A percentile compares a stretch with the other conserved stretches of the same genome.
Conservation (phyloP, 352 stramenopile genomes). For the Pythium biforme region DNA sequence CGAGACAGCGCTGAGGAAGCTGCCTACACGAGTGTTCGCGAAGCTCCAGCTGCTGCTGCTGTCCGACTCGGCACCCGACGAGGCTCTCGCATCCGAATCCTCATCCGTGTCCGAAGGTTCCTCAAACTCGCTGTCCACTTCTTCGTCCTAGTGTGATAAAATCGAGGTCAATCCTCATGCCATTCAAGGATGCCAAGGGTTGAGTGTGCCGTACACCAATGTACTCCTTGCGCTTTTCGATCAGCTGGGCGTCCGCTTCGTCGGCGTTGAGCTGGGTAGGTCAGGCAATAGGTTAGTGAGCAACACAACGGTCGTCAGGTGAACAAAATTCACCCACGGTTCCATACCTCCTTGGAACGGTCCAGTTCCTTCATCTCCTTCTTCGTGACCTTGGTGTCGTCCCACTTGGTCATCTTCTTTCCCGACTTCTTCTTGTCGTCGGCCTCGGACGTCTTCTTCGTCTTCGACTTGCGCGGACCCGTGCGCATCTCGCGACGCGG, state of each 20-base stretch:
- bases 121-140: constrained; percentile 66
- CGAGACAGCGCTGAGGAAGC: constrained; percentile 81
- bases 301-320: no score
- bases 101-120: constrained; percentile 69
- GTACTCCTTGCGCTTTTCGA: constrained; percentile 73
- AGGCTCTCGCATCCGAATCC: constrained; percentile 45
- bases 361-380: constrained; percentile 79
- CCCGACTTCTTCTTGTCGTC: constrained; percentile 55
- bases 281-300: background rate
- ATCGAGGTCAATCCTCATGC: background rate
- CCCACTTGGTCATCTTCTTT: constrained; percentile 87
- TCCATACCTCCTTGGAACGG: constrained; percentile 55
- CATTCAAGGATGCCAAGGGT: background rate
- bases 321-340: background rate
- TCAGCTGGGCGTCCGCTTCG: constrained; percentile 69
- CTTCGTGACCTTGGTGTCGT: constrained; percentile 82
- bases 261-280: constrained; percentile 50
- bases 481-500: constrained; percentile 62
- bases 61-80: constrained; percentile 71
- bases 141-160: constrained; percentile 36
- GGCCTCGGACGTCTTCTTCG: constrained; percentile 47
- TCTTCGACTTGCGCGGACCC: constrained; percentile 54
- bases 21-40: constrained; percentile 73
- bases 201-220: constrained; percentile 59
- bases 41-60: constrained; percentile 75